phyloP scores from a whole-genome alignment of 2,329 filamentous ascomycete genomes.

The Arthrobotrys sinensis region DNA sequence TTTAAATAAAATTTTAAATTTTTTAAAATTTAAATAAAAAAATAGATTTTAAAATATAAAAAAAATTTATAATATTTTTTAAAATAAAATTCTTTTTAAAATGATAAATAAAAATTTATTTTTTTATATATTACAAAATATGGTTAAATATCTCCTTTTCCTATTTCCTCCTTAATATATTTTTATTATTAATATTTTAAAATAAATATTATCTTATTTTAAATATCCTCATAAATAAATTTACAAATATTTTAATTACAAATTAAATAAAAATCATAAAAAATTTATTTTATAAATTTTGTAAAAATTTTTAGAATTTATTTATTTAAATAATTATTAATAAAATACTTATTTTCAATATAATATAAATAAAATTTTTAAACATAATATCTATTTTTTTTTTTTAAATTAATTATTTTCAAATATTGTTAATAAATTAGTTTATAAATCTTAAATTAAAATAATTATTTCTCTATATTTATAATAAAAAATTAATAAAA shows the following conservation, averaged over 20 bases:
- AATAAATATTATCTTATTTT: not conserved
- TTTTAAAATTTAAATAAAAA: constrained; percentile 18
- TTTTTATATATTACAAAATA: no score
- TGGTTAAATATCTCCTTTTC: no score
- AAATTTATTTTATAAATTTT: not conserved
- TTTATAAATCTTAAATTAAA: not conserved
- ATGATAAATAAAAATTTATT: not conserved
- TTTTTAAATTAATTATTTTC: no score
- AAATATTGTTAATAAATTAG: no score
- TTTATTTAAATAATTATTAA: constrained; percentile 10
- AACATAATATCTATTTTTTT: no score
- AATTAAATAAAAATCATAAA: not conserved
- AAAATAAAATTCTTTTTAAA: not conserved
- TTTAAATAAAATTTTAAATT: constrained; percentile 4
- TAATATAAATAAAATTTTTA: no score
- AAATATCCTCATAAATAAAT: no score
- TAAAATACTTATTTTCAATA: no score
- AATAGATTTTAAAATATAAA: constrained; percentile 12
- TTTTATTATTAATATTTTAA: not conserved
- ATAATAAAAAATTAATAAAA: not conserved
- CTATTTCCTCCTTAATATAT: not conserved
- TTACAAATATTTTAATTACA: no score
- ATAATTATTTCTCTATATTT: not conserved
- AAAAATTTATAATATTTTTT: not conserved
- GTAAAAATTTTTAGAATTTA: not conserved